Evolutionary conservation across 163 green algal species (phyloP).

Genomic region (Chlamydomonas reinhardtii): DNA sequence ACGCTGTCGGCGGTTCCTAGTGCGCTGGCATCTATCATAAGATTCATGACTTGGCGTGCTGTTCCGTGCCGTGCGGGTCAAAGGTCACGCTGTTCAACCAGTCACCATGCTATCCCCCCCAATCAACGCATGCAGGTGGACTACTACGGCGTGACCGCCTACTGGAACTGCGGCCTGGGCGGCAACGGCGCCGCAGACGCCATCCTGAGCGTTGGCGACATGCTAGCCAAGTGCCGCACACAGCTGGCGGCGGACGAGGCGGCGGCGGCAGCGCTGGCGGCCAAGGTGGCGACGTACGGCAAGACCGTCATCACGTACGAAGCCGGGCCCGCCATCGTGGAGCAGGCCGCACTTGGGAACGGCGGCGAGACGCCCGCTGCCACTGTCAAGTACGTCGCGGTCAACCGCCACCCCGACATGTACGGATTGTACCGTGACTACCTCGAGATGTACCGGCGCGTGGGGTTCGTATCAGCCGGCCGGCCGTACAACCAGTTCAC

Average conservation of each 20-base stretch:
- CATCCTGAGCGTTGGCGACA: slow-evolving; percentile 29
- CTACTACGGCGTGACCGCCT: slow-evolving; percentile 40
- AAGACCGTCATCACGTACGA: slow-evolving; percentile 54
- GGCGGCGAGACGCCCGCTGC: not conserved
- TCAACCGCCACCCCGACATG: slow-evolving; percentile 48
- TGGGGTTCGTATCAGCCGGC: not conserved
- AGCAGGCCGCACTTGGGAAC: slow-evolving; percentile 38
- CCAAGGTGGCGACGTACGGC: slow-evolving; percentile 6
- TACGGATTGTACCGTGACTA: slow-evolving; percentile 16
- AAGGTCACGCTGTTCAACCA: no score
- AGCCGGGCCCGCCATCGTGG: slow-evolving; percentile 50
- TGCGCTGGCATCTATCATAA: no score
- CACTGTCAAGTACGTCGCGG: slow-evolving; percentile 12
- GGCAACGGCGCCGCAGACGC: slow-evolving; percentile 24
- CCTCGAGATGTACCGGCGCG: not conserved
- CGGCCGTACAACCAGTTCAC: slow-evolving; percentile 39
- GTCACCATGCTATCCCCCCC: no score
- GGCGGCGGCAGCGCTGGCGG: not conserved
- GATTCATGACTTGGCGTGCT: no score
- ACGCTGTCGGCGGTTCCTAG: no score
- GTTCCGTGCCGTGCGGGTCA: no score
- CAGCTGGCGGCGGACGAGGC: slow-evolving; percentile 3
- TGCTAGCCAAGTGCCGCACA: slow-evolving; percentile 43
- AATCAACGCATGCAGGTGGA: no score
- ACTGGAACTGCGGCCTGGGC: slow-evolving; percentile 55